phyloP scores from a whole-genome alignment of 495 filamentous ascomycete species.

The Podospora pseudopauciseta region DNA sequence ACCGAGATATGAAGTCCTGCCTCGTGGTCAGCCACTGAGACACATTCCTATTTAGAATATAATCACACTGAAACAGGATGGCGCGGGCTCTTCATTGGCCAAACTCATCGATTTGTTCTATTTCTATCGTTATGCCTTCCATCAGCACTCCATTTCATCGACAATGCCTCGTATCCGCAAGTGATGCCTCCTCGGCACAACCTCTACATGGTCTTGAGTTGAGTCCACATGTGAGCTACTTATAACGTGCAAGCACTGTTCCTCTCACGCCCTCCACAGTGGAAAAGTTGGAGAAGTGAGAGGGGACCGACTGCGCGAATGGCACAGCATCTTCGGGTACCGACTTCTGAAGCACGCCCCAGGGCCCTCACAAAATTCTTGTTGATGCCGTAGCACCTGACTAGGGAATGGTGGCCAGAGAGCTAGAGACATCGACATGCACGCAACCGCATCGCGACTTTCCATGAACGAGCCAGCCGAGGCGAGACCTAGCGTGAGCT shows the following conservation, averaged over 20 bases:
- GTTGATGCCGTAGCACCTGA: background rate
- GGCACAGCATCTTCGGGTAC: background rate
- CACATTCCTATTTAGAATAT: background rate
- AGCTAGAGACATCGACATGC: background rate
- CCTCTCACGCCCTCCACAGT: background rate
- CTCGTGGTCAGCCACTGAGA: background rate
- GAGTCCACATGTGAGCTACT: background rate
- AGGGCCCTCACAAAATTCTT: background rate
- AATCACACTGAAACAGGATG: background rate
- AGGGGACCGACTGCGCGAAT: background rate
- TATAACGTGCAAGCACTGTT: background rate
- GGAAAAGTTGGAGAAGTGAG: background rate
- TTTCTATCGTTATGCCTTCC: no score
- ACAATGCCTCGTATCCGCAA: background rate
- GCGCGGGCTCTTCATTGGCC: background rate
- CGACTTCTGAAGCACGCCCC: background rate
- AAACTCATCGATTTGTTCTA: background rate
- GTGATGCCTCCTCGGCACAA: background rate
- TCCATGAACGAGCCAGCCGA: background rate
- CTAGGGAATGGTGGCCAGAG: background rate
- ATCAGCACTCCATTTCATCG: background rate
- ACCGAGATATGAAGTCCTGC: background rate
- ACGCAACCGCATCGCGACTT: background rate
- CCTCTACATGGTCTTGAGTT: background rate
- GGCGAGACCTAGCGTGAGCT: background rate